These are phyloP conservation scores for Botrytis porri DNA, from an alignment of 2,329 filamentous ascomycete species.

Conservation along the genomic window DNA sequence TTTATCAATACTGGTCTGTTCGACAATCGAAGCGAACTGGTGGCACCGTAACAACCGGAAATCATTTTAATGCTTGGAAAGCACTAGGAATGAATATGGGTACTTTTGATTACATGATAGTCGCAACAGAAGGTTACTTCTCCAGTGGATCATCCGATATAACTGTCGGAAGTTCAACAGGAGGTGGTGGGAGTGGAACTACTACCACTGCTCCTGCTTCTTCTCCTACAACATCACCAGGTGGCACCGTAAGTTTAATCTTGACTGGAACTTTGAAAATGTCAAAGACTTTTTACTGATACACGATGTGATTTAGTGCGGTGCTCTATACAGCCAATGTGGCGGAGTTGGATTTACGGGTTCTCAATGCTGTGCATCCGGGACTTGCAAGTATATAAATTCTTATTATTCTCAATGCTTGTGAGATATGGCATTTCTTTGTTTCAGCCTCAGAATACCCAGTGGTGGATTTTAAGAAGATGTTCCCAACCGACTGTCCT, in stretches of 20 bases:
- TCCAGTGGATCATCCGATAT: conserved; percentile 23
- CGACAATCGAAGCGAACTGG: conserved; percentile 48
- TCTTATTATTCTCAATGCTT: conserved; percentile 20
- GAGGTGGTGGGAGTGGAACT: neutral
- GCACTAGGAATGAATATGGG: conserved; percentile 49
- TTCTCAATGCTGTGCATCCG: conserved; percentile 11
- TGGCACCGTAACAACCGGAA: conserved; percentile 49
- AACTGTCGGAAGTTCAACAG: conserved; percentile 17
- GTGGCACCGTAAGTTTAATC: neutral
- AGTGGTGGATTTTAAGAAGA: neutral
- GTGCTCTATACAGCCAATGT: conserved; percentile 18
- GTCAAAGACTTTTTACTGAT: neutral
- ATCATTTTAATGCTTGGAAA: conserved; percentile 54
- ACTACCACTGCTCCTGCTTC: neutral
- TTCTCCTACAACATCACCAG: neutral
- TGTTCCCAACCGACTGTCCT: neutral
- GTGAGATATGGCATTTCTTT: neutral
- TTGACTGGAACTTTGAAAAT: neutral
- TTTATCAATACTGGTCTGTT: conserved; percentile 54
- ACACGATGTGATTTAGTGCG: neutral
- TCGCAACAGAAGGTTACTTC: conserved; percentile 35
- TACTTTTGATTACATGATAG: conserved; percentile 49
- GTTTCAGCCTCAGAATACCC: neutral
- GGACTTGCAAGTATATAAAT: conserved; percentile 12
- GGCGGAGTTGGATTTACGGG: conserved; percentile 13